A percentile compares a stretch with the other conserved stretches of the same genome.
These are phyloP conservation scores for Suillus clintonianus DNA, from an alignment of 768 basidiomycete genomes.

Conservation along the genomic window DNA sequence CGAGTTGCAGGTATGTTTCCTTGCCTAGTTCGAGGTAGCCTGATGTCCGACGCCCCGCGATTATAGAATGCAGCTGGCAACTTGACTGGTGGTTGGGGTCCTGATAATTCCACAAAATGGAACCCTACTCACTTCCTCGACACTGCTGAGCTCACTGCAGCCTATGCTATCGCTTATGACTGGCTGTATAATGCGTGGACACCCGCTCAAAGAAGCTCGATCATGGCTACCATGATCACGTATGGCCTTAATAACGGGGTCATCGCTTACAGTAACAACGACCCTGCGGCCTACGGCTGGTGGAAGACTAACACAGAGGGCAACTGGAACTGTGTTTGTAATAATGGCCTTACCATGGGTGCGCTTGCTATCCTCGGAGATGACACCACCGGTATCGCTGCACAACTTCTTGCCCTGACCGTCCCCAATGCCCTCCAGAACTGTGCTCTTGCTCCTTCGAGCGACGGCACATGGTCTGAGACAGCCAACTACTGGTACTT, in stretches of 20 bases:
- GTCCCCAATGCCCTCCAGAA: slow-evolving; percentile 74
- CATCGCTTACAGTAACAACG: slow-evolving; percentile 45
- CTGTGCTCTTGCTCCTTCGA: slow-evolving; percentile 62
- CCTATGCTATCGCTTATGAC: slow-evolving; percentile 93
- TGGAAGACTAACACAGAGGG: slow-evolving; percentile 75
- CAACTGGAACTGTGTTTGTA: slow-evolving; percentile 99
- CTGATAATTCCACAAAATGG: slow-evolving; percentile 67
- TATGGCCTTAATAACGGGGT: slow-evolving; percentile 77
- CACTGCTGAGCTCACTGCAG: slow-evolving; percentile 83
- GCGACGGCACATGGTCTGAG: slow-evolving; percentile 91
- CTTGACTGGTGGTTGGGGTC: slow-evolving; percentile 65
- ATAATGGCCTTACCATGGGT: slow-evolving; percentile 85
- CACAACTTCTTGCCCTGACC: slow-evolving; percentile 64
- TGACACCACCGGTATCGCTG: slow-evolving; percentile 73
- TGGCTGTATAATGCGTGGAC: slow-evolving; percentile 92
- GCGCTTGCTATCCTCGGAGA: slow-evolving; percentile 89
- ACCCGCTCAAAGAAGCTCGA: slow-evolving; percentile 64
- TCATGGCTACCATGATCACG: slow-evolving; percentile 71
- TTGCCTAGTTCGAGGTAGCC: not conserved
- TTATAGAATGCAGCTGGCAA: slow-evolving; percentile 76
- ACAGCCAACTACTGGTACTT: slow-evolving; percentile 97
- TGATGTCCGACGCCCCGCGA: not conserved
- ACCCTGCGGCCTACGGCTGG: slow-evolving; percentile 59
- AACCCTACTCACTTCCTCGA: slow-evolving; percentile 92
- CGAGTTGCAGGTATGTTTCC: slow-evolving; percentile 74